phyloP scores from a whole-genome alignment of 345 rosid genomes.

The Acer negundo region DNA sequence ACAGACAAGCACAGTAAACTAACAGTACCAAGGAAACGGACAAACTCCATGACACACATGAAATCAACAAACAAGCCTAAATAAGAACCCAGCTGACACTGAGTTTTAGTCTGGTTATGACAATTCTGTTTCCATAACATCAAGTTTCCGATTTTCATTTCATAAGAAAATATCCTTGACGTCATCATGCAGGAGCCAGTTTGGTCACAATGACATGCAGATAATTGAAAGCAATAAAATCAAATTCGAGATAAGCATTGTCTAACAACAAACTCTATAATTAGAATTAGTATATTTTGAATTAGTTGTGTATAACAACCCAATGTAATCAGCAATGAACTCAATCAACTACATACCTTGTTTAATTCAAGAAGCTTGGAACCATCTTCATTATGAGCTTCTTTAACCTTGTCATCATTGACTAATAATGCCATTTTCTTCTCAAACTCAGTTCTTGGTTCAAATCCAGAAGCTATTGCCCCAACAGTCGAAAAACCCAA shows the following conservation, averaged over 20 bases:
- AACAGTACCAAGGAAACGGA: neutral
- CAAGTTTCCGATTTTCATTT: neutral
- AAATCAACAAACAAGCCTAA: constrained; percentile 4
- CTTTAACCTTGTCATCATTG: constrained; percentile 54
- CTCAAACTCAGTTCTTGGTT: constrained; percentile 93
- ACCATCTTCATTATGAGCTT: constrained; percentile 86
- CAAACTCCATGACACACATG: neutral
- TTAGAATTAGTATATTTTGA: neutral
- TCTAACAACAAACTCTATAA: neutral
- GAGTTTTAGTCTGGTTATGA: neutral
- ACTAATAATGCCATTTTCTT: constrained; percentile 83
- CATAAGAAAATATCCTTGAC: neutral
- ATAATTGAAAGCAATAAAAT: neutral
- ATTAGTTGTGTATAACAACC: neutral
- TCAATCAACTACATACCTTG: constrained; percentile 44
- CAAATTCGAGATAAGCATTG: neutral
- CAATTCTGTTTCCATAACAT: neutral
- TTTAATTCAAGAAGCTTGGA: constrained; percentile 83
- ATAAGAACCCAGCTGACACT: neutral
- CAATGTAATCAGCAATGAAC: constrained; percentile 11
- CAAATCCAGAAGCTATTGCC: constrained; percentile 88
- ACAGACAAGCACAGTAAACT: neutral
- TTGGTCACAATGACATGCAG: constrained; percentile 2
- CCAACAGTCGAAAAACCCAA: constrained; percentile 86
- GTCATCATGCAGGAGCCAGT: neutral